Base-by-base conservation (phyloP, 768 basidiomycete genomes). In the Mycena crocata region DNA sequence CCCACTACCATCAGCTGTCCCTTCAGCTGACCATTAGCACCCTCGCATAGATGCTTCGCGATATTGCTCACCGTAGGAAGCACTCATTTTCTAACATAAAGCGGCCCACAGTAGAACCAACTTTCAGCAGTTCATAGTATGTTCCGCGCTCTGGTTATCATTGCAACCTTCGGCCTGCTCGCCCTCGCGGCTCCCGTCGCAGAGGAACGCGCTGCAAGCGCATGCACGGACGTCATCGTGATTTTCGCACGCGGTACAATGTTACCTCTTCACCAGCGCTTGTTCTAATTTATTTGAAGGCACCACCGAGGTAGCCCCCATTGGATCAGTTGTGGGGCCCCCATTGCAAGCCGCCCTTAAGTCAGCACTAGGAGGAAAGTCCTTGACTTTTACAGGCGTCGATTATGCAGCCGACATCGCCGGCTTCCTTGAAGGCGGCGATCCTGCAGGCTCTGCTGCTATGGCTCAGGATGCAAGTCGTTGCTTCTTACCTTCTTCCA, bases 351-450 rank as follows among this genome's bases (percentile, higher is more conserved):
- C 72, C 0, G 80, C 78, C 0, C 74, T 83, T 17, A 63, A 67
- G 46, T 54, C 62, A 8, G 76, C 77, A 1, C 62, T 82, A 13
- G 77, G 72, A 1, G 66, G 73, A 1, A 74, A 71, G 64, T 71
- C 77, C 0, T 71, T 82, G n/a, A 76, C 69, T 21, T 82, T 83
- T 59, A 68, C 73, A 13, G 81, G 81, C 17, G 77, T 83, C 24
- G 57, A 77, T 54, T 83, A 83, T 39, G 68, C 81, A 0, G 81
- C 82, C 1, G 71, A 58, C 28, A 68, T 81, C 26, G 72, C 71
- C 21, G 80, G 82, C 4, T 83, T 81, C 71, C 62, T 81, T 30
- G 77, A 73, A 32, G 81, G 82, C 1, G 82, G 82, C 28, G 78
- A 81, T 59, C 75, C 70, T 0, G 66, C 68, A 5, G 81, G 80